Conservation (phyloP, 257 asterid genomes). For the Coffea eugenioides region DNA sequence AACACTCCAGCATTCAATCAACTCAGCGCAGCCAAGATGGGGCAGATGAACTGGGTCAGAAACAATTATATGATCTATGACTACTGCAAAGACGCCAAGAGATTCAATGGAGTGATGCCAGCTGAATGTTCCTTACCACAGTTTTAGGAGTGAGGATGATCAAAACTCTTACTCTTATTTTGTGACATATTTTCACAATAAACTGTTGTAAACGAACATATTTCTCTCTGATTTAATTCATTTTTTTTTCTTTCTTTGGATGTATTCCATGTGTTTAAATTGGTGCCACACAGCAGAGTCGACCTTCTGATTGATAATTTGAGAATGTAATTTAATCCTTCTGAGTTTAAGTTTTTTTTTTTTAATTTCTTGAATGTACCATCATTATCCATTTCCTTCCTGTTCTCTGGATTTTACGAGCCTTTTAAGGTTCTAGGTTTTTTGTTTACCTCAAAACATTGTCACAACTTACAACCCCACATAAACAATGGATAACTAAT, state of each 20-base stretch:
- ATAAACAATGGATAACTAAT: neutral
- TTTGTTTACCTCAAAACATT: neutral
- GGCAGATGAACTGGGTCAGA: slow-evolving; percentile 45
- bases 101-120: slow-evolving; percentile 48
- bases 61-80: slow-evolving; percentile 51
- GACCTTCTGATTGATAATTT: neutral
- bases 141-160: slow-evolving; percentile 19
- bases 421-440: neutral
- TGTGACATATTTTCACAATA: neutral
- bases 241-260: neutral
- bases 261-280: neutral
- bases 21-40: slow-evolving; percentile 30
- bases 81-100: slow-evolving; percentile 51
- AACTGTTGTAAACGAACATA: neutral
- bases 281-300: neutral
- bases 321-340: neutral
- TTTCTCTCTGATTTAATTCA: neutral
- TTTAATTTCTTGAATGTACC: neutral
- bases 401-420: neutral
- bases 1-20: slow-evolving; percentile 24
- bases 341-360: slow-evolving; percentile 2
- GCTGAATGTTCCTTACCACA: slow-evolving; percentile 56
- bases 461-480: too few species aligned
- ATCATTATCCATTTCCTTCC: neutral
- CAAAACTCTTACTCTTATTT: neutral